Evolutionary conservation across 2,329 filamentous ascomycete species (phyloP), one percentile per base, ranked within the genome.

Genomic region (Pyricularia grisea): DNA sequence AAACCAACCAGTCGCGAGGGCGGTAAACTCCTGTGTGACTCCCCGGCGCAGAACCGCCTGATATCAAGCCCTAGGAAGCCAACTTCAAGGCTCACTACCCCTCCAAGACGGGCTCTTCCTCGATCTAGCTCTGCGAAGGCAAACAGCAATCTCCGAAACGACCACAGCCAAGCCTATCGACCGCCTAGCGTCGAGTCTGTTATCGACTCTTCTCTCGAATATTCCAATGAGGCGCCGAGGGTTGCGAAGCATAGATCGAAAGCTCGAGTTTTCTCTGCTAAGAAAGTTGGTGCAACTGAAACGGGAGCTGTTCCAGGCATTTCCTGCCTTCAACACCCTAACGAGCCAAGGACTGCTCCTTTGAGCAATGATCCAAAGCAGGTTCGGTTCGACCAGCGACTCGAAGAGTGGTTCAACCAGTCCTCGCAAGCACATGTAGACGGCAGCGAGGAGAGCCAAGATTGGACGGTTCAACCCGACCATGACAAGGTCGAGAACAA

Each of bases 101-200:
- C 60, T 30, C 9, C 14, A 28, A 27, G 25, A 7, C 60, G 30
- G 60, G 30, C 60, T 28, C 23, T 63, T 23, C 9, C 60, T 14
- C 27, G 10, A 12, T 20, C 60, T 23, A 4, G 60, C 25, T 10
- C n/a, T 28, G 25, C 7, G 25, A 30, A 20, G 60, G 25, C 27
- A 6, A 27, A 3, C 12, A 12, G 25, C 30, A 27, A 12, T 63
- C 10, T 30, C 14, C 27, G 25, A 9, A 27, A 12, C 25, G 7
- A 2, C 25, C 25, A 28, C 14, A 63, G 30, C 11, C 25, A 20
- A 14, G 55, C 27, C 11, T 67, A 68, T 30, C 60, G 61, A 27
- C 36, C 66, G 17, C 69, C 66, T 9, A 69, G 58, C 23, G 68
- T 65, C 28, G 68, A 69, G 68, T 66, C 68, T 7, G 68, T 69